Evolutionary conservation across 192 early-diverging fungal species (phyloP), one percentile per base, ranked within the genome.

Genomic region (Mortierella claussenii): DNA sequence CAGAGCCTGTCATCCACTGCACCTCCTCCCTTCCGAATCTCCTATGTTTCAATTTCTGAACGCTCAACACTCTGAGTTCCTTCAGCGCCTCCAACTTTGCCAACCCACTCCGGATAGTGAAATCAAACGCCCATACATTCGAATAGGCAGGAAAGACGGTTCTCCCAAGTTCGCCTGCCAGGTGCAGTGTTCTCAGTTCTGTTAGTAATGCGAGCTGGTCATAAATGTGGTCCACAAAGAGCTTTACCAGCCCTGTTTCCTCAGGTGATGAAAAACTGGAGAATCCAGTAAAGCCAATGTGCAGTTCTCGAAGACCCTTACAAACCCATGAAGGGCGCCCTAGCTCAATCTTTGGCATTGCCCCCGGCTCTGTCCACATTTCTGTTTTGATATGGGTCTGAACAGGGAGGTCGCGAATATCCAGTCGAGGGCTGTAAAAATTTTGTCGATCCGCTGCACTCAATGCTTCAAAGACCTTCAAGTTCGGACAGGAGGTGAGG

Each of bases 251-350:
- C 1, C 18, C 49, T 13, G 24, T n/a, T 0, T 56, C 48, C 17
- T 28, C 1, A 1, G 53, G 9, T n/a, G 37, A 46, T 5, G 53
- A 32, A 42, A 71, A 63, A 43, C 62, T 62, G 2, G 53, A 42
- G 42, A 71, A 71, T 54, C 70, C 70, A 15, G 53, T 52, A 24
- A 73, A 73, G 3, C 69, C 69, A n/a, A 74, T 59, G 0, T 48
- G 32, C 2, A 74, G 32, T 1, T 54, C 62, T 26, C 24, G 26
- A n/a, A 74, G 40, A 8, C 62, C 49, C 7, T 9, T 34, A 20
- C 70, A 74, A 17, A 45, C 51, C 70, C 70, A 74, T 0, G 43
- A 40, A 9, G 47, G 47, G 5, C 24, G 34, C 8, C 37, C 37
- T 10, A 7, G 7, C 37, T 13, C 37, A 10, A 40, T 13, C n/a